Percentiles rank a stretch among this genome's conserved stretches.
Conservation (phyloP, 1,139 yeast species). For the Hyphopichia khmerensis region DNA sequence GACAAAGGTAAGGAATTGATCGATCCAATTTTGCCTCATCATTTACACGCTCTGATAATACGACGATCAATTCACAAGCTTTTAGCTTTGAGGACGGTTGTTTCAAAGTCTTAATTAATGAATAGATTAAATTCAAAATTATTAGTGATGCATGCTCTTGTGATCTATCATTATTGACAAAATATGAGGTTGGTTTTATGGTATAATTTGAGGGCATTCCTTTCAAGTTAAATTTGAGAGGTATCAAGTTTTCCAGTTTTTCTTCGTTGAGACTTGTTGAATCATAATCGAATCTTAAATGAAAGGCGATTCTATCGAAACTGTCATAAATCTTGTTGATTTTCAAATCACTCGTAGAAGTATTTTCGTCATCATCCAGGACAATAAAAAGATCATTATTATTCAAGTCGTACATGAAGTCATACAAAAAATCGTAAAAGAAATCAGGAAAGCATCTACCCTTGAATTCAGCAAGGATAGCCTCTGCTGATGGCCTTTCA, state of each 20-base stretch:
- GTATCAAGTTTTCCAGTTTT: conserved; percentile 17
- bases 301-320: conserved; percentile 50
- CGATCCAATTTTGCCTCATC: conserved; percentile 88
- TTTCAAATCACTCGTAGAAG: conserved; percentile 53
- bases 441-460: conserved; percentile 63
- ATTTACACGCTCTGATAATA: conserved; percentile 70
- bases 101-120: conserved; percentile 64
- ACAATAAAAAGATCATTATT: conserved; percentile 19
- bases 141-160: conserved; percentile 55
- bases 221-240: conserved; percentile 52
- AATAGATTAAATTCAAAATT: conserved; percentile 60
- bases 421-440: conserved; percentile 70
- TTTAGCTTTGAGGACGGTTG: conserved; percentile 62
- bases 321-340: conserved; percentile 58
- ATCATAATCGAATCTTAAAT: conserved; percentile 43
- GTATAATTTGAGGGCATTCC: conserved; percentile 42
- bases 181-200: conserved; percentile 34
- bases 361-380: conserved; percentile 17
- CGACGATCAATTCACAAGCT: conserved; percentile 75
- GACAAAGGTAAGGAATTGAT: conserved; percentile 73
- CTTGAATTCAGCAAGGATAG: conserved; percentile 50
- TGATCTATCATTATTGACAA: conserved; percentile 14
- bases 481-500: conserved; percentile 55
- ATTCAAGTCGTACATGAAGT: conserved; percentile 51
- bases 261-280: neutral